Evolutionary conservation across 352 stramenopile species (phyloP).

Genomic region (Phytophthora europaea): DNA sequence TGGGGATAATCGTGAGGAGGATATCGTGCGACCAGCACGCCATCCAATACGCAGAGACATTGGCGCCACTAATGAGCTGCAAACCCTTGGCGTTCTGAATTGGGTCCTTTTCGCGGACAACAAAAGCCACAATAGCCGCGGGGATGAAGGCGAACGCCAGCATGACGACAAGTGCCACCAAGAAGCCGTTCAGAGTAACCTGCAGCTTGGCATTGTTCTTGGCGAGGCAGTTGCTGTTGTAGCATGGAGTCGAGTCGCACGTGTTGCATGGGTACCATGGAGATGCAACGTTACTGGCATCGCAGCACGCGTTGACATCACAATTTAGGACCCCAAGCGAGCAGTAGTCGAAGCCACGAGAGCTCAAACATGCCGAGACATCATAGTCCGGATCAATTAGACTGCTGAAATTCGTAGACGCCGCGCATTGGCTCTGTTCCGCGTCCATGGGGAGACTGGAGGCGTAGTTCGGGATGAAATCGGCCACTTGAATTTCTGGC

Average conservation of each 20-base stretch:
- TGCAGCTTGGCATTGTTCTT: slow-evolving; percentile 72
- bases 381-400: slow-evolving; percentile 26
- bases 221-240: slow-evolving; percentile 55
- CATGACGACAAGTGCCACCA: slow-evolving; percentile 65
- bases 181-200: slow-evolving; percentile 69
- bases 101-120: slow-evolving; percentile 74
- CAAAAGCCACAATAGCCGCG: slow-evolving; percentile 68
- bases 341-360: slow-evolving; percentile 45
- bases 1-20: slow-evolving; percentile 47
- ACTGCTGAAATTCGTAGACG: slow-evolving; percentile 24
- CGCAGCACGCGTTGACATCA: slow-evolving; percentile 54
- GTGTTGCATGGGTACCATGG: slow-evolving; percentile 60
- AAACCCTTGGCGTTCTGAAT: slow-evolving; percentile 75
- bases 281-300: slow-evolving; percentile 42
- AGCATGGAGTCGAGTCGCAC: slow-evolving; percentile 41
- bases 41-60: slow-evolving; percentile 66
- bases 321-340: slow-evolving; percentile 39
- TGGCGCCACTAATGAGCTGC: slow-evolving; percentile 72
- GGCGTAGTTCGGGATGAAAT: slow-evolving; percentile 50
- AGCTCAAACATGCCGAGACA: slow-evolving; percentile 13
- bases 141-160: slow-evolving; percentile 80
- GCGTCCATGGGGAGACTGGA: slow-evolving; percentile 30
- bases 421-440: slow-evolving; percentile 41
- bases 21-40: slow-evolving; percentile 67
- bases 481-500: slow-evolving; percentile 65